Conservation (phyloP, 495 filamentous ascomycete genomes). For the Aspergillus campestris region DNA sequence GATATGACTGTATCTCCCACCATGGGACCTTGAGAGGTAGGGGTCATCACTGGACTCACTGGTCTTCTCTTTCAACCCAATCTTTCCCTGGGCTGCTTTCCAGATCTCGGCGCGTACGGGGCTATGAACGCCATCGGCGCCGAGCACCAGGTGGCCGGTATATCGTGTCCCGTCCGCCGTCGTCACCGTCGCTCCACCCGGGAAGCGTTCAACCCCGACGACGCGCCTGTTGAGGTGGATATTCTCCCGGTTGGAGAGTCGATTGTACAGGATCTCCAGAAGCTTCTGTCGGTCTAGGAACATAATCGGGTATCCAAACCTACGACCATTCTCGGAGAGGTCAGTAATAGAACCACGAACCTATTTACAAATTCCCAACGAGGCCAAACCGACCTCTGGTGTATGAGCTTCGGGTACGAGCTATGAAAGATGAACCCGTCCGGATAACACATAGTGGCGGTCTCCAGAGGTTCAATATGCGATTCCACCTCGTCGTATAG, state of each 20-base stretch:
- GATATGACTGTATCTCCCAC: too few species aligned
- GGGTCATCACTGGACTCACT: conserved; percentile 8
- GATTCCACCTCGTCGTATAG: conserved; percentile 23
- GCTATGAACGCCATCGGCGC: conserved; percentile 44
- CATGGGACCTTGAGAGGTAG: too few species aligned
- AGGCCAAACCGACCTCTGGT: conserved; percentile 5
- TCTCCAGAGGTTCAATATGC: conserved; percentile 6
- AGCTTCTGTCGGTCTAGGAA: conserved; percentile 27
- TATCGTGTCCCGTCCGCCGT: conserved; percentile 7
- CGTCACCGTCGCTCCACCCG: background rate
- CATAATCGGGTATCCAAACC: conserved; percentile 13
- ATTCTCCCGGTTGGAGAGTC: conserved; percentile 4
- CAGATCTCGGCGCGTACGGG: conserved; percentile 28
- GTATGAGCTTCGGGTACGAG: conserved; percentile 1
- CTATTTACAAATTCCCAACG: too few species aligned
- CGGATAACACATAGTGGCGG: conserved; percentile 5
- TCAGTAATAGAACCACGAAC: too few species aligned
- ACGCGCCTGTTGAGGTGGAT: conserved; percentile 10
- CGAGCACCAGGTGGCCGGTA: conserved; percentile 35
- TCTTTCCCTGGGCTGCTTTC: conserved; percentile 12
- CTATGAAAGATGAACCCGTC: conserved; percentile 11
- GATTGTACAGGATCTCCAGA: conserved; percentile 14
- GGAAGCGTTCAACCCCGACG: conserved; percentile 1
- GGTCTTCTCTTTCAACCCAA: conserved; percentile 9
- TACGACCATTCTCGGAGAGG: too few species aligned